phyloP scores from a whole-genome alignment of 2,329 filamentous ascomycete species.

The Botrytis porri region DNA sequence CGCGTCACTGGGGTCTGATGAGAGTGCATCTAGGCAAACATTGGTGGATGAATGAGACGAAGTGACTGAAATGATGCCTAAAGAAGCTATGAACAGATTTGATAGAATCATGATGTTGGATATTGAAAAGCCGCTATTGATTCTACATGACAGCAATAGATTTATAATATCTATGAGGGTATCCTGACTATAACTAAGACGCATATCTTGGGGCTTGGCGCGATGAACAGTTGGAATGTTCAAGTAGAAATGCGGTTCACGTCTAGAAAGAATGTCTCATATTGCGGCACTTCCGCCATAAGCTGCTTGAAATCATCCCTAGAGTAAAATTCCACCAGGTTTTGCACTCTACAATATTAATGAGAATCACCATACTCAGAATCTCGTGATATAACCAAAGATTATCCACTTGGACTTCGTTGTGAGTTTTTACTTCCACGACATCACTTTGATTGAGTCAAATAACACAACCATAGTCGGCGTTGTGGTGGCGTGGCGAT shows the following conservation, averaged over 20 bases:
- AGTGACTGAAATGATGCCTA: neutral
- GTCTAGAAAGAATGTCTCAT: conserved; percentile 5
- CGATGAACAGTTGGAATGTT: conserved; percentile 1
- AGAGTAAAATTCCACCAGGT: neutral
- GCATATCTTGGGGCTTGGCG: neutral
- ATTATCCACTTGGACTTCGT: neutral
- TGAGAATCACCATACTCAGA: neutral
- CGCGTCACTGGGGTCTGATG: neutral
- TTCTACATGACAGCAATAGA: conserved; percentile 1
- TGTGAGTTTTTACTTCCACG: neutral
- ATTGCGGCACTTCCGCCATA: neutral
- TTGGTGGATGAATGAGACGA: neutral
- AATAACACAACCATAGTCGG: neutral
- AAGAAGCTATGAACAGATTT: neutral
- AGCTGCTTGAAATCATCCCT: neutral
- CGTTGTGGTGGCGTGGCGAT: neutral
- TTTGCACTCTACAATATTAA: neutral
- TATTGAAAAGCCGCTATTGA: neutral
- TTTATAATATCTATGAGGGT: neutral
- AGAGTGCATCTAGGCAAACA: conserved; percentile 4
- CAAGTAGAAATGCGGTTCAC: neutral
- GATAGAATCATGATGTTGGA: neutral
- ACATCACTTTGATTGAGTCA: neutral
- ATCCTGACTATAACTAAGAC: conserved; percentile 1
- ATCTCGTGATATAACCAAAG: neutral